Evolutionary conservation across 768 basidiomycete species (phyloP), one percentile per base, ranked within the genome.

Genomic region (Lentinula lateritia): DNA sequence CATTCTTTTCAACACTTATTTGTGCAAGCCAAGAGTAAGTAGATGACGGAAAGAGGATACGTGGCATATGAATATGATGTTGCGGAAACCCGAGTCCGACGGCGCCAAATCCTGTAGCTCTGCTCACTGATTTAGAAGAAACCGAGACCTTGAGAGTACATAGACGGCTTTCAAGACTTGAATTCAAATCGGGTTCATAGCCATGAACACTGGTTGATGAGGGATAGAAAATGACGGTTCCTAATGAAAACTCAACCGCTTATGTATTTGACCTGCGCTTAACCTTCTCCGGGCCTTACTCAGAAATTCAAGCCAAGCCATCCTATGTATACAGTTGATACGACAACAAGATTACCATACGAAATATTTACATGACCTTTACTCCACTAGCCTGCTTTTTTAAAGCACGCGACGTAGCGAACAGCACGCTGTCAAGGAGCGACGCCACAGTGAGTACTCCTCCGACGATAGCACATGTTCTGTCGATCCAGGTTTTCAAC

Each of bases 391-490:
- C 70, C 15, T 76, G 77, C 75, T 88, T 90, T 74, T 91, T 92
- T 64, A 98, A 70, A 50, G 80, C 82, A 63, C 86, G 85, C 56
- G 84, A 82, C 36, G 94, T 89, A 15, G 89, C 90, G 71, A 96
- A 98, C 61, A 97, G 81, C 55, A 92, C 76, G 63, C 90, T 85
- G 73, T 98, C 97, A 56, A 98, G 66, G 13, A 99, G 76, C 0
- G 91, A 89, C 16, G 95, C 95, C 18, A 99, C 89, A 5, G 97
- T 99, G 63, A 99, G 76, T 3, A 98, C 95, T 66, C 97, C 97
- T 66, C 97, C 97, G 34, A 99, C 89, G 68, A 99, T 98, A 2
- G 97, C 97, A 71, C 95, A 97, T 28, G 95, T 95, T 64, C 95
- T 97, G 68, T 39, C 41, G 58, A 16, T 45, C 20, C 8, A 20